Conservation (phyloP, 2,329 filamentous ascomycete species). For the Ophiocordyceps camponoti-floridani region DNA sequence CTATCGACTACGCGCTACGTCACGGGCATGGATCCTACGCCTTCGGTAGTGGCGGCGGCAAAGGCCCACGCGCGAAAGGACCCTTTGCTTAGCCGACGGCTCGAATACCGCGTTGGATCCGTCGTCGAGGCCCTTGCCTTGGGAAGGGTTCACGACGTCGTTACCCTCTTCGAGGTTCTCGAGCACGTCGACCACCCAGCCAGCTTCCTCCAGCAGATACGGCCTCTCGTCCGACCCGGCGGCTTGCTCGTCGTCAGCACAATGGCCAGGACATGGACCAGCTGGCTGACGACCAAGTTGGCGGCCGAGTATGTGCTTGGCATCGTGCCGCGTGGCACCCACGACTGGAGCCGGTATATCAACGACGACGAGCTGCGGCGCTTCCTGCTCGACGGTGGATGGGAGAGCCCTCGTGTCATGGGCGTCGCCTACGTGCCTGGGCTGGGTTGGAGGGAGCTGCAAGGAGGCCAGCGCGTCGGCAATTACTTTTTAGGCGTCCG, state of each 20-base stretch:
- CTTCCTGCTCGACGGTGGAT: slow-evolving; percentile 35
- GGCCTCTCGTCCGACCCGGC: slow-evolving; percentile 67
- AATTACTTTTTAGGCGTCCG: slow-evolving; percentile 93
- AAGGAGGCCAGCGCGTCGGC: slow-evolving; percentile 66
- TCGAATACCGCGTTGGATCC: slow-evolving; percentile 58
- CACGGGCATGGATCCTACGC: slow-evolving; percentile 62
- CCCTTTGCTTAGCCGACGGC: slow-evolving; percentile 42
- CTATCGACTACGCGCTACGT: slow-evolving; percentile 44
- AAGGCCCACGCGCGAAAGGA: slow-evolving; percentile 58
- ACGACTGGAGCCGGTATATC: slow-evolving; percentile 94
- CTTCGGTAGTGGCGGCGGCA: slow-evolving; percentile 58
- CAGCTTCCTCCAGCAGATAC: slow-evolving; percentile 52
- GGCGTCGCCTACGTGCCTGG: slow-evolving; percentile 86
- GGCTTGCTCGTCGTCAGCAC: slow-evolving; percentile 90
- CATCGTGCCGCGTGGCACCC: slow-evolving; percentile 82
- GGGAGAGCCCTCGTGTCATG: slow-evolving; percentile 45
- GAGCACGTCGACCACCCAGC: slow-evolving; percentile 73
- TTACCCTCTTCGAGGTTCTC: slow-evolving; percentile 84
- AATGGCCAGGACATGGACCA: slow-evolving; percentile 75
- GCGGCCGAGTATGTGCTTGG: slow-evolving; percentile 75
- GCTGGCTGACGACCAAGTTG: slow-evolving; percentile 84
- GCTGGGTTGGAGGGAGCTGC: slow-evolving; percentile 71
- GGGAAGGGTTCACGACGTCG: slow-evolving; percentile 49
- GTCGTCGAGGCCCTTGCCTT: slow-evolving; percentile 39
- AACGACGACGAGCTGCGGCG: slow-evolving; percentile 60